Conservation (phyloP, 23 red algal genomes). For the Gracilaria caudata region DNA sequence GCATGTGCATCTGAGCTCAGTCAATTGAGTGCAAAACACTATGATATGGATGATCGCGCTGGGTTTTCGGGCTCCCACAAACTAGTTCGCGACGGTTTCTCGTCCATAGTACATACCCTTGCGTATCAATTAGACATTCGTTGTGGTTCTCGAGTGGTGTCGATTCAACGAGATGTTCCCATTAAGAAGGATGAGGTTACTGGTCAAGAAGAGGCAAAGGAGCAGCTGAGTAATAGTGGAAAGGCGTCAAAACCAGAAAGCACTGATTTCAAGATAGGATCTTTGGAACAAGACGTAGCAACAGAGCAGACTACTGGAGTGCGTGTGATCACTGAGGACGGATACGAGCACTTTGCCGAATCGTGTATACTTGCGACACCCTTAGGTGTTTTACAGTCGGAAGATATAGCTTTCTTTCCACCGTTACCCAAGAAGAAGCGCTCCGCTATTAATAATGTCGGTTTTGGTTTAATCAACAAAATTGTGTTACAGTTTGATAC, state of each 20-base stretch:
- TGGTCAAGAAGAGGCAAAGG: background rate
- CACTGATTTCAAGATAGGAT: background rate
- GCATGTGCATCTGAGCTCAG: constrained; percentile 81
- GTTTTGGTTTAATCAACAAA: constrained; percentile 93
- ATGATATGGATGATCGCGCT: constrained; percentile 88
- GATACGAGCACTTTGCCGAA: constrained; percentile 58
- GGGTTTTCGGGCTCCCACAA: constrained; percentile 81
- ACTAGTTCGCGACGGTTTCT: constrained; percentile 77
- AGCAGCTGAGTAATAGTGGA: background rate
- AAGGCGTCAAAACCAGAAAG: background rate
- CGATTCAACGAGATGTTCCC: constrained; percentile 65
- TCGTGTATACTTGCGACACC: constrained; percentile 86
- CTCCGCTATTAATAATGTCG: constrained; percentile 71
- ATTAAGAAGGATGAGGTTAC: constrained; percentile 10
- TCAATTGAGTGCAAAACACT: constrained; percentile 80
- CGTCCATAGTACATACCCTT: constrained; percentile 71
- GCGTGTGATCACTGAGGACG: constrained; percentile 56
- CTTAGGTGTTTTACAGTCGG: constrained; percentile 76
- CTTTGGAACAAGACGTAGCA: background rate
- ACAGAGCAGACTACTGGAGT: constrained; percentile 32
- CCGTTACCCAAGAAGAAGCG: constrained; percentile 80
- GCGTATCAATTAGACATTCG: constrained; percentile 75
- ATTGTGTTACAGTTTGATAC: constrained; percentile 80
- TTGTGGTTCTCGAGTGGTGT: constrained; percentile 43
- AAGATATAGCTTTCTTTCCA: constrained; percentile 68